Percentiles rank a stretch among this genome's conserved stretches.
Conservation (phyloP, 1,284 basidiomycete genomes). For the Naganishia liquefaciens region DNA sequence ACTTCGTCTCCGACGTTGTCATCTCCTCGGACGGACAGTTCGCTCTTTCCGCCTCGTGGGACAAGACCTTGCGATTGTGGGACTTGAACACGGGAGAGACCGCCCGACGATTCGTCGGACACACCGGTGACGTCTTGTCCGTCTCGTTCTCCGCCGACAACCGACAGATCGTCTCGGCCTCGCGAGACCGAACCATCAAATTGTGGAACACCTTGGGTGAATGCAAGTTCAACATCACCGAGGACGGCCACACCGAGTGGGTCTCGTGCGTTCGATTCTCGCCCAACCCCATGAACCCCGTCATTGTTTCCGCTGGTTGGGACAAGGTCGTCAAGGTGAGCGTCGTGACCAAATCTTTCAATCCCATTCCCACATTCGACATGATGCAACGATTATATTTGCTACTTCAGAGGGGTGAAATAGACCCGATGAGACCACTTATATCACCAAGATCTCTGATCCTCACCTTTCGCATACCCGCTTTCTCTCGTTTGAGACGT, state of each 20-base stretch:
- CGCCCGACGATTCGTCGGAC: conserved; percentile 95
- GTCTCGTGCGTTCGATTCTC: conserved; percentile 99
- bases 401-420: conserved; percentile 75
- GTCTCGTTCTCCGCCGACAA: conserved; percentile 98
- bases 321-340: conserved; percentile 99
- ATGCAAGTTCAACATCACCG: conserved; percentile 99
- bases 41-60: conserved; percentile 98
- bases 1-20: conserved; percentile 99
- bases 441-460: conserved; percentile 78
- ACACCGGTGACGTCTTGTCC: conserved; percentile 95
- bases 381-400: conserved; percentile 69
- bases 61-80: conserved; percentile 99
- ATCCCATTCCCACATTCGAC: conserved; percentile 30
- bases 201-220: conserved; percentile 99
- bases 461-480: conserved; percentile 31
- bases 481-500: neutral
- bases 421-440: conserved; percentile 66
- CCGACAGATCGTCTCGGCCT: conserved; percentile 97
- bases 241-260: conserved; percentile 97
- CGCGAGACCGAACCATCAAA: conserved; percentile 96
- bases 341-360: conserved; percentile 35
- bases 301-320: conserved; percentile 99
- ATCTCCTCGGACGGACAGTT: conserved; percentile 99
- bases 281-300: conserved; percentile 96
- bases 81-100: conserved; percentile 94